These are phyloP conservation scores for Phaeosphaeriaceae sp. DNA, from an alignment of 2,329 filamentous ascomycete species.

Conservation along the genomic window DNA sequence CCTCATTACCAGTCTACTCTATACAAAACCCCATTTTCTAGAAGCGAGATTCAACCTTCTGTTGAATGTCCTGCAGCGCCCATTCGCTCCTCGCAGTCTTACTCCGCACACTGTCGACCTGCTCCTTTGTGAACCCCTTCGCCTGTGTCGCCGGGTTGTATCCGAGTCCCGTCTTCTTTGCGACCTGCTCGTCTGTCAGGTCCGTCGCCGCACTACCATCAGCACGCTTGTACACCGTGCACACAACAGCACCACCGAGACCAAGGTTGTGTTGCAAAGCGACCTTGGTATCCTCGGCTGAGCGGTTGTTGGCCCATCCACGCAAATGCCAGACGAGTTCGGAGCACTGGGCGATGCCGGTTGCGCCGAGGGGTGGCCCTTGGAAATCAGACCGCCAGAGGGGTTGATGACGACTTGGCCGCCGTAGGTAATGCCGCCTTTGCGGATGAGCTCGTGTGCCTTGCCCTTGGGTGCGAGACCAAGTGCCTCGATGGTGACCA, in stretches of 20 bases:
- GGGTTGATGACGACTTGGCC: slow-evolving; percentile 85
- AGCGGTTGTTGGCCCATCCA: slow-evolving; percentile 93
- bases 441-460: slow-evolving; percentile 88
- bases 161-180: slow-evolving; percentile 70
- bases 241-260: slow-evolving; percentile 86
- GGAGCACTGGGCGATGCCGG: slow-evolving; percentile 92
- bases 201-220: slow-evolving; percentile 71
- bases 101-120: slow-evolving; percentile 72
- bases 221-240: slow-evolving; percentile 84
- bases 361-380: slow-evolving; percentile 95
- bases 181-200: slow-evolving; percentile 69
- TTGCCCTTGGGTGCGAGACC: slow-evolving; percentile 78
- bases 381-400: slow-evolving; percentile 91
- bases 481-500: slow-evolving; percentile 86
- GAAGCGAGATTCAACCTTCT: slow-evolving; percentile 76
- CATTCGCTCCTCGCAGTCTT: slow-evolving; percentile 71
- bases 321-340: slow-evolving; percentile 95
- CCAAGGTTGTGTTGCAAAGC: slow-evolving; percentile 93
- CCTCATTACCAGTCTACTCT: neutral
- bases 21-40: slow-evolving; percentile 39
- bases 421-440: slow-evolving; percentile 90
- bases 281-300: slow-evolving; percentile 69
- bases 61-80: slow-evolving; percentile 77
- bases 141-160: slow-evolving; percentile 94
- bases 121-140: slow-evolving; percentile 81